These are phyloP conservation scores for Fraxinus albicans DNA, from an alignment of 305 asterid genomes.

Conservation along the genomic window DNA sequence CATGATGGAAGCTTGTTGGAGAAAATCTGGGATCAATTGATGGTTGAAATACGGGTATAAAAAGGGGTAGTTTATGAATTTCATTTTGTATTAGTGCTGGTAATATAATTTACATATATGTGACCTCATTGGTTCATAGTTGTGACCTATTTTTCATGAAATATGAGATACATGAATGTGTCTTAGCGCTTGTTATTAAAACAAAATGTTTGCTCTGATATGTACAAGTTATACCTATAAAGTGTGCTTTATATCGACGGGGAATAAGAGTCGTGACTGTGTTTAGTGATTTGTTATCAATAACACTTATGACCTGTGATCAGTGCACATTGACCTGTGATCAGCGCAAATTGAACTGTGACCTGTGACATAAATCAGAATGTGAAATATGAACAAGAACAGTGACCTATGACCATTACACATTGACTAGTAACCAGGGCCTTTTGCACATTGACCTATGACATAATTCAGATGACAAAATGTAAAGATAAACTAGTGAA, in stretches of 20 bases:
- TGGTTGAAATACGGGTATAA: conserved; percentile 2
- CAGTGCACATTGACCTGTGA: background rate
- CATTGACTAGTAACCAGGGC: background rate
- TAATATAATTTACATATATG: background rate
- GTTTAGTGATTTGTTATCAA: background rate
- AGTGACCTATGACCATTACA: background rate
- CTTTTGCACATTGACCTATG: background rate
- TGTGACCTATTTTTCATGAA: background rate
- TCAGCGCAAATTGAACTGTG: background rate
- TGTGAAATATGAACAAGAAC: background rate
- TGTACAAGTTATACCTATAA: background rate
- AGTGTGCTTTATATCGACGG: background rate
- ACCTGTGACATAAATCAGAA: background rate
- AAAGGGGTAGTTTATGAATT: background rate
- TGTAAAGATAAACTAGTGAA: background rate
- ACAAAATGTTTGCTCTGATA: background rate
- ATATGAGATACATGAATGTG: background rate
- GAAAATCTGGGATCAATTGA: conserved; percentile 28
- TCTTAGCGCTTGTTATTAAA: background rate
- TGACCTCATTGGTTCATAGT: background rate
- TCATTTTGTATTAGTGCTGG: background rate
- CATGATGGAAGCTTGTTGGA: conserved; percentile 13
- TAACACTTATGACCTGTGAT: background rate
- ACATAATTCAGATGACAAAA: too few relatives aligned
- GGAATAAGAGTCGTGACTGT: background rate